Evolutionary conservation across 768 basidiomycete genomes (phyloP).

Genomic region (Lentinus tigrinus): DNA sequence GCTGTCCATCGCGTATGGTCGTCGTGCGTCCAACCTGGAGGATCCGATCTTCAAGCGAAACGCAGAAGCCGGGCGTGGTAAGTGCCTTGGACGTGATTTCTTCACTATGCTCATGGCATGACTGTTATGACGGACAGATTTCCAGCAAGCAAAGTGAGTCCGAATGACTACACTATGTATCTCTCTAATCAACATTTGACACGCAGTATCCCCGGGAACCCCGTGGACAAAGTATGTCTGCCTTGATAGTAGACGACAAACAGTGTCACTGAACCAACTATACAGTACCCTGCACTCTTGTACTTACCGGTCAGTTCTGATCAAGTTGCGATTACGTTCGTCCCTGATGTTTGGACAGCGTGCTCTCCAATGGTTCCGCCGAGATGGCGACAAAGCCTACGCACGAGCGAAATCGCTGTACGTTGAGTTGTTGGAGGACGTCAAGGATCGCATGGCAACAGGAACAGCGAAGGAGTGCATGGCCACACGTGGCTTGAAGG

Average conservation of each 20-base stretch:
- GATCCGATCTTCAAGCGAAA: too few species aligned
- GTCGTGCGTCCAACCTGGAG: background rate
- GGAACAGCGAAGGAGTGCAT: background rate
- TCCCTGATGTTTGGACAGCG: background rate
- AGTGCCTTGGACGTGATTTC: too few species aligned
- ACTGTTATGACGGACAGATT: background rate
- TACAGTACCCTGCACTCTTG: background rate
- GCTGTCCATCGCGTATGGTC: conserved; percentile 6
- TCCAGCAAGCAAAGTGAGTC: background rate
- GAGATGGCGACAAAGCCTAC: background rate
- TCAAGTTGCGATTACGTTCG: background rate
- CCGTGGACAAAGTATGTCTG: background rate
- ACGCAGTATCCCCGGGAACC: too few species aligned
- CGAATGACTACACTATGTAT: too few species aligned
- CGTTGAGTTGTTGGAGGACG: background rate
- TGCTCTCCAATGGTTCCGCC: background rate
- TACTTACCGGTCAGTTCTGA: background rate
- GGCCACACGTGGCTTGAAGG: background rate
- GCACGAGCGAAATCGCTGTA: background rate
- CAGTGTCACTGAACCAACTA: background rate
- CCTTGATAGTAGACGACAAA: too few species aligned
- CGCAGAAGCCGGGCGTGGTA: too few species aligned
- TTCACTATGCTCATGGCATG: background rate
- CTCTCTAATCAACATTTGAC: too few species aligned
- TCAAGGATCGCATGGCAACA: background rate